phyloP scores from a whole-genome alignment of 2,329 filamentous ascomycete genomes.

The Dactylonectria estremocensis region DNA sequence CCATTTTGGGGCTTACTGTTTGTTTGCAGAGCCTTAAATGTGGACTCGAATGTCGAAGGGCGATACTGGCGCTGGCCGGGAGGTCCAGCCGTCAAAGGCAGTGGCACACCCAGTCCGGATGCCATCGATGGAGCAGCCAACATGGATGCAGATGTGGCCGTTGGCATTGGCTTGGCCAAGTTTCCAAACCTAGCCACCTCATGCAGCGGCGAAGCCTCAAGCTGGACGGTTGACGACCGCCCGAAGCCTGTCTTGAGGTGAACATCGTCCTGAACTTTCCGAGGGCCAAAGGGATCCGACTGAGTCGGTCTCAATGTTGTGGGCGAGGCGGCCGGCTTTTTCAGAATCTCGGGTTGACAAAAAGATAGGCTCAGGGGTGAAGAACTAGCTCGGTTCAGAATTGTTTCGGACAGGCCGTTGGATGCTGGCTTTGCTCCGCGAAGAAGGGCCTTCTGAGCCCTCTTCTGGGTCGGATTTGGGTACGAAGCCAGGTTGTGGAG shows the following conservation, averaged over 20 bases:
- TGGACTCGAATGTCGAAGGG: conserved; percentile 59
- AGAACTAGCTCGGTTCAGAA: conserved; percentile 32
- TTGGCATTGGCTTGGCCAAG: conserved; percentile 29
- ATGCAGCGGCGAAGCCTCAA: conserved; percentile 27
- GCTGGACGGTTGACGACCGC: conserved; percentile 22
- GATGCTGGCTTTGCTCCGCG: conserved; percentile 48
- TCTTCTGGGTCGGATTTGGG: conserved; percentile 68
- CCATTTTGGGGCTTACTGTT: conserved; percentile 42
- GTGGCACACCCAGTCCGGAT: conserved; percentile 60
- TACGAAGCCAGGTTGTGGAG: conserved; percentile 70
- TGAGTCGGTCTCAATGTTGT: conserved; percentile 22
- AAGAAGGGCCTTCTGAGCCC: conserved; percentile 63
- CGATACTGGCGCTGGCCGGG: conserved; percentile 68
- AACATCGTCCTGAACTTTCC: conserved; percentile 29
- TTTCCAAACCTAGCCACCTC: conserved; percentile 35
- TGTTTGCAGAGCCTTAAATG: conserved; percentile 53
- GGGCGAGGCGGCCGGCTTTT: conserved; percentile 18
- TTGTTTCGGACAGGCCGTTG: conserved; percentile 27
- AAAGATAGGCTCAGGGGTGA: conserved; percentile 24
- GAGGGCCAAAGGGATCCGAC: conserved; percentile 31
- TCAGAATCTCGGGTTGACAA: conserved; percentile 29
- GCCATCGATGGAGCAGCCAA: conserved; percentile 36
- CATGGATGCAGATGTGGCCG: conserved; percentile 23
- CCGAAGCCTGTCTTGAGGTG: conserved; percentile 24
- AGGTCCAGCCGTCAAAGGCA: conserved; percentile 68